Percentiles rank a stretch among this genome's conserved stretches.
Conservation (phyloP, 305 asterid genomes). For the Rubia peregrina region DNA sequence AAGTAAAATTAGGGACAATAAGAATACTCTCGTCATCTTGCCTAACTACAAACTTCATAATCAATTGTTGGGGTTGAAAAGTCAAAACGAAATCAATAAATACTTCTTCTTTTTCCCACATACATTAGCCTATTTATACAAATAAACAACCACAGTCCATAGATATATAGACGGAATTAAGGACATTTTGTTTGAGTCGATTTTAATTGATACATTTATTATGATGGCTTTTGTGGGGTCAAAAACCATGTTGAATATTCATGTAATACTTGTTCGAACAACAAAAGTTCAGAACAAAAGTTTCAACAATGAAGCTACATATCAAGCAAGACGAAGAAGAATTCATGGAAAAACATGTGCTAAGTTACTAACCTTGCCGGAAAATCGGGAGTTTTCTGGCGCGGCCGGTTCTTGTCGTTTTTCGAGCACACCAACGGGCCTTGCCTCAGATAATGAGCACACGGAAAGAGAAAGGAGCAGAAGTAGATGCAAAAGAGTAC, state of each 20-base stretch:
- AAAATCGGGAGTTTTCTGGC: slow-evolving; percentile 1
- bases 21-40: neutral
- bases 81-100: too few relatives aligned
- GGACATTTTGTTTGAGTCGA: too few relatives aligned
- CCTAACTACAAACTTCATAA: neutral
- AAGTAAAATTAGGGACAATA: too few relatives aligned
- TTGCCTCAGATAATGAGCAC: slow-evolving; percentile 27
- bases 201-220: too few relatives aligned
- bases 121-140: neutral
- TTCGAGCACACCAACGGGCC: slow-evolving; percentile 17
- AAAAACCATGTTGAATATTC: neutral
- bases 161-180: neutral
- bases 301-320: neutral
- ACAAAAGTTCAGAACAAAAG: neutral
- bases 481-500: slow-evolving; percentile 18
- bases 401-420: neutral
- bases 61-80: neutral
- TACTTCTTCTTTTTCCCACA: neutral
- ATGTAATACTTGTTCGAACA: neutral
- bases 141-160: neutral
- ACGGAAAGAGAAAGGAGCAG: slow-evolving; percentile 27
- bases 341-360: neutral
- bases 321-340: neutral
- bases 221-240: neutral
- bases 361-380: slow-evolving; percentile 23